phyloP scores from a whole-genome alignment of 495 filamentous ascomycete genomes.

The Glarea lozoyensis region DNA sequence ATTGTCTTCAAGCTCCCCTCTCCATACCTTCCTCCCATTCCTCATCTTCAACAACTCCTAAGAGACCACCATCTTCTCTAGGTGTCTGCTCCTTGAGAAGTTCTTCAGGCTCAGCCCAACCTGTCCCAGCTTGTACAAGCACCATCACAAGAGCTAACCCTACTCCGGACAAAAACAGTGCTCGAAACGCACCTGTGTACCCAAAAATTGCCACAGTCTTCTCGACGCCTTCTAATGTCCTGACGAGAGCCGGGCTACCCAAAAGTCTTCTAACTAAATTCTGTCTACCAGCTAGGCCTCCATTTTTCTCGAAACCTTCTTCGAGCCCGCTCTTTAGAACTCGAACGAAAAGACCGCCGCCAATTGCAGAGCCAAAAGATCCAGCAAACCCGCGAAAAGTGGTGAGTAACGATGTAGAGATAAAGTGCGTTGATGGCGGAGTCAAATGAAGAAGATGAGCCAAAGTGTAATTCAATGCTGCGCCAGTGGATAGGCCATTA shows the following conservation, averaged over 20 bases:
- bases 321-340: slow-evolving; percentile 45
- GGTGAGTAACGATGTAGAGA: slow-evolving; percentile 58
- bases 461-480: slow-evolving; percentile 66
- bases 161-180: slow-evolving; percentile 48
- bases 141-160: slow-evolving; percentile 45
- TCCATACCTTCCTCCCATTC: slow-evolving; percentile 19
- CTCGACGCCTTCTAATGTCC: slow-evolving; percentile 40
- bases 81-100: slow-evolving; percentile 1
- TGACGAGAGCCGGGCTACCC: slow-evolving; percentile 59
- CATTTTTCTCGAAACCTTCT: slow-evolving; percentile 43
- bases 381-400: slow-evolving; percentile 71
- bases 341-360: slow-evolving; percentile 64
- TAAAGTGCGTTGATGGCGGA: slow-evolving; percentile 50
- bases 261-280: slow-evolving; percentile 54
- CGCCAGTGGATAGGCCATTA: slow-evolving; percentile 62
- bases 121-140: slow-evolving; percentile 57
- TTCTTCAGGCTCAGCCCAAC: slow-evolving; percentile 40
- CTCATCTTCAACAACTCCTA: slow-evolving; percentile 7
- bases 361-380: slow-evolving; percentile 66
- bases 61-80: not conserved
- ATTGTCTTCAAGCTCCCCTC: not conserved
- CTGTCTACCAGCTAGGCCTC: slow-evolving; percentile 33
- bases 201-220: slow-evolving; percentile 49
- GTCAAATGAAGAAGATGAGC: slow-evolving; percentile 68
- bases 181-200: slow-evolving; percentile 50